A percentile compares a stretch with the other conserved stretches of the same genome.
Evolutionary conservation across 78 protist species (phyloP).

Genomic region (Andalucia godoyi): DNA sequence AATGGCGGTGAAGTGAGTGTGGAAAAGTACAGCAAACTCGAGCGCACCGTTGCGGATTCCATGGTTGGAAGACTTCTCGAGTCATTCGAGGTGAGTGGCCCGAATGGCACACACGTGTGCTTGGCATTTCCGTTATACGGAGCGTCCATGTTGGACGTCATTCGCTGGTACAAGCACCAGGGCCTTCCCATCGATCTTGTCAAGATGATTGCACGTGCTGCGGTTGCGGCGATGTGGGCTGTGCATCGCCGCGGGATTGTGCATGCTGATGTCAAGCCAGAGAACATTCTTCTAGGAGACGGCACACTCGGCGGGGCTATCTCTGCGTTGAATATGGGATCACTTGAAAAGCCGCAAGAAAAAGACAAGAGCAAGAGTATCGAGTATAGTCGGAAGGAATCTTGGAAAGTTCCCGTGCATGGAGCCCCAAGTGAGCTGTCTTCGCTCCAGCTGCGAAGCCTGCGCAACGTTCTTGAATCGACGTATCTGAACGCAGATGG

Average conservation of each 20-base stretch:
- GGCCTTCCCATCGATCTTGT: slow-evolving; percentile 76
- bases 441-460: no score
- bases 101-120: slow-evolving; percentile 76
- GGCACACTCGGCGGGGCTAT: neutral
- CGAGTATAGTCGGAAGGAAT: neutral
- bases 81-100: slow-evolving; percentile 57
- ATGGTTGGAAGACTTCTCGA: no score
- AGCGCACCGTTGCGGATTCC: slow-evolving; percentile 4
- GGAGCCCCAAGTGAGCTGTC: no score
- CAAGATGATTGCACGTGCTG: slow-evolving; percentile 48
- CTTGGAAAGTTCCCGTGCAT: neutral
- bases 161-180: slow-evolving; percentile 55
- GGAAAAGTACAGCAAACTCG: neutral
- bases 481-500: no score
- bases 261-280: slow-evolving; percentile 96
- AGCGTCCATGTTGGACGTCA: slow-evolving; percentile 62
- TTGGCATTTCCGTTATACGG: slow-evolving; percentile 87
- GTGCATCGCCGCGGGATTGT: slow-evolving; percentile 44
- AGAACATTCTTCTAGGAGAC: slow-evolving; percentile 63
- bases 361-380: neutral
- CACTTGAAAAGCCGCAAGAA: neutral
- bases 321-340: neutral
- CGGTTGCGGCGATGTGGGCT: neutral
- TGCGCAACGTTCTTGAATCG: no score
- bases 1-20: no score